Evolutionary conservation across 2,329 filamentous ascomycete genomes (phyloP).

Genomic region (Penicillium expansum): DNA sequence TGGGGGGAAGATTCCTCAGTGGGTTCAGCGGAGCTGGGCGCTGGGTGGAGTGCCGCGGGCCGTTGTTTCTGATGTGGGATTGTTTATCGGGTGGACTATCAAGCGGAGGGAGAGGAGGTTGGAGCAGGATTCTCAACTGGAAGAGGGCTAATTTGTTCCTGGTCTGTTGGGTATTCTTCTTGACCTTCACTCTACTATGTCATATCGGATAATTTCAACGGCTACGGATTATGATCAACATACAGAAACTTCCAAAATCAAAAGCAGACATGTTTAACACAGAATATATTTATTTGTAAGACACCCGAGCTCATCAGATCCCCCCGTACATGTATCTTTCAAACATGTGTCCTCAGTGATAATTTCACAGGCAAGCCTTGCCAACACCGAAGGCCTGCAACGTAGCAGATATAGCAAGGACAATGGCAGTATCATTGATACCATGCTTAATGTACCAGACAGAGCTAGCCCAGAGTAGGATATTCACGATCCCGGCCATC

Average conservation of each 20-base stretch:
- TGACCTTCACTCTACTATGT: background rate
- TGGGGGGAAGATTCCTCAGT: constrained; percentile 36
- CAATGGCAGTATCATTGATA: constrained; percentile 23
- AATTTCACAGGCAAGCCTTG: constrained; percentile 7
- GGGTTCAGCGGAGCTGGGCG: constrained; percentile 39
- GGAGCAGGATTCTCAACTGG: background rate
- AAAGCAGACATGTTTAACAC: background rate
- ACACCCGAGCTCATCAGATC: background rate
- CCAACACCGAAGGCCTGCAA: constrained; percentile 26
- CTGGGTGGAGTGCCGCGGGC: constrained; percentile 38
- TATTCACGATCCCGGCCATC: constrained; percentile 28
- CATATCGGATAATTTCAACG: background rate
- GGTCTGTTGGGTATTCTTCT: background rate
- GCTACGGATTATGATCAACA: background rate
- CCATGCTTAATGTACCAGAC: constrained; percentile 32
- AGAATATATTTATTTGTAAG: background rate
- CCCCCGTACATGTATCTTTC: background rate
- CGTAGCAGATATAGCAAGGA: constrained; percentile 22
- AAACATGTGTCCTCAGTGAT: background rate
- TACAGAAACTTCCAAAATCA: background rate
- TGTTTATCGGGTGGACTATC: constrained; percentile 37
- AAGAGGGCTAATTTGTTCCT: background rate
- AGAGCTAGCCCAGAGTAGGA: constrained; percentile 29
- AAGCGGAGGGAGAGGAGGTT: constrained; percentile 6
- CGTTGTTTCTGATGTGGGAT: constrained; percentile 40